phyloP scores from a whole-genome alignment of 805 yeast genomes.

The Lachancea thermotolerans region DNA sequence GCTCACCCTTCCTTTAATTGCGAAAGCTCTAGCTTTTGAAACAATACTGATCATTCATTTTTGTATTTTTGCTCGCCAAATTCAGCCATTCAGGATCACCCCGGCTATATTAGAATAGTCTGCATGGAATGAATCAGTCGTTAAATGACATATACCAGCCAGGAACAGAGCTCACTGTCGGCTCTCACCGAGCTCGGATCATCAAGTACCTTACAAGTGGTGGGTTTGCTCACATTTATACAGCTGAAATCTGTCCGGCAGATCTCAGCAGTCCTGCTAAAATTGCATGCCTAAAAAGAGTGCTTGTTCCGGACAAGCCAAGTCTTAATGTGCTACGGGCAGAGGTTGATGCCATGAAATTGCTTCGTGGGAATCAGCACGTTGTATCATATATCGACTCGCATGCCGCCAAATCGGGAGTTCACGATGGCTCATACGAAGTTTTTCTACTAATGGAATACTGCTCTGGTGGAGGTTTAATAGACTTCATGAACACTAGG shows the following conservation, averaged over 20 bases:
- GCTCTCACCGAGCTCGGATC: conserved; percentile 68
- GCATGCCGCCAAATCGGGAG: conserved; percentile 71
- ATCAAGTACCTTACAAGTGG: conserved; percentile 75
- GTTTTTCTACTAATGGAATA: conserved; percentile 77
- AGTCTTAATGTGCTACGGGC: conserved; percentile 78
- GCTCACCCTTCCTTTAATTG: too few relatives aligned
- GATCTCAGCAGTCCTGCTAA: conserved; percentile 42
- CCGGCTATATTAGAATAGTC: background rate
- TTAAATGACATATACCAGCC: conserved; percentile 61
- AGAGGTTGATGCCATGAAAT: conserved; percentile 96
- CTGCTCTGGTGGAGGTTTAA: conserved; percentile 67
- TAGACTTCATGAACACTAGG: conserved; percentile 74
- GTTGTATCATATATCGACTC: conserved; percentile 91
- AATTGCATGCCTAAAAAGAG: conserved; percentile 83
- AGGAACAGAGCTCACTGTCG: conserved; percentile 76
- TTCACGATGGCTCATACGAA: conserved; percentile 54
- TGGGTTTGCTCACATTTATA: conserved; percentile 94
- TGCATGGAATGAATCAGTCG: conserved; percentile 36
- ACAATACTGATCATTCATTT: too few relatives aligned
- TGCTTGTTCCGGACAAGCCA: conserved; percentile 87
- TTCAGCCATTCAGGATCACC: too few relatives aligned
- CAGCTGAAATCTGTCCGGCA: conserved; percentile 61
- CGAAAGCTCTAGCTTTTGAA: too few relatives aligned
- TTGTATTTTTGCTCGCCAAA: too few relatives aligned
- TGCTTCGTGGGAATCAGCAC: conserved; percentile 68